Evolutionary conservation across 345 rosid species (phyloP).

Genomic region (Acer saccharum): DNA sequence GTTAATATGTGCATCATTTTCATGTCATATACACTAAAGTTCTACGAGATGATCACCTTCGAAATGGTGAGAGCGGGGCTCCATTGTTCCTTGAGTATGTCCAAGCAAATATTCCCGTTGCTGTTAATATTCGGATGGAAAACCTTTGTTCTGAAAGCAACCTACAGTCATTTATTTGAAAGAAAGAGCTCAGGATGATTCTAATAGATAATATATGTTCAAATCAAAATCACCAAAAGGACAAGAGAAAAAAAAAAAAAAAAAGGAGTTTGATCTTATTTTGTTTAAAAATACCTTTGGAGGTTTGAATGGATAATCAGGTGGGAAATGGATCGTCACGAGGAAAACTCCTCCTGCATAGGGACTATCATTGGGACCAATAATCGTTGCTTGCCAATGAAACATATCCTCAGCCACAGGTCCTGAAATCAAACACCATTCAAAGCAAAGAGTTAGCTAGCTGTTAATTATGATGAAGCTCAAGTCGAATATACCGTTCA

Average conservation of each 20-base stretch:
- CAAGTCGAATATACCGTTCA: too few relatives aligned
- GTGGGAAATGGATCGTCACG: conserved; percentile 60
- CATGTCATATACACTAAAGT: neutral
- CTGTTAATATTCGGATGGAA: conserved; percentile 69
- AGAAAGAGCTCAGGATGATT: neutral
- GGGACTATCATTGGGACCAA: conserved; percentile 69
- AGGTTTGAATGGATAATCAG: conserved; percentile 75
- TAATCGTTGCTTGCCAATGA: conserved; percentile 77
- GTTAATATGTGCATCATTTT: neutral
- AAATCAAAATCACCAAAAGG: neutral
- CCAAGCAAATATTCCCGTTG: conserved; percentile 67
- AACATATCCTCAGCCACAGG: conserved; percentile 71
- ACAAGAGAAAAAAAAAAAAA: neutral
- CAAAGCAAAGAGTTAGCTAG: neutral
- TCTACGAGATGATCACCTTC: conserved; percentile 38
- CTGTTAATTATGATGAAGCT: neutral
- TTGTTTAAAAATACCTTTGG: conserved; percentile 48
- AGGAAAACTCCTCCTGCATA: conserved; percentile 73
- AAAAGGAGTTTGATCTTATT: too few relatives aligned
- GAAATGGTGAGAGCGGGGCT: conserved; percentile 75
- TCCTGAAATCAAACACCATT: conserved; percentile 29
- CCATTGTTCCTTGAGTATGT: conserved; percentile 74
- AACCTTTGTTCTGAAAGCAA: conserved; percentile 63
- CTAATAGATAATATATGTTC: neutral
- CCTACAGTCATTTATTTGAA: conserved; percentile 34